Evolutionary conservation across 768 basidiomycete species (phyloP).

Genomic region (Lactarius tabidus): DNA sequence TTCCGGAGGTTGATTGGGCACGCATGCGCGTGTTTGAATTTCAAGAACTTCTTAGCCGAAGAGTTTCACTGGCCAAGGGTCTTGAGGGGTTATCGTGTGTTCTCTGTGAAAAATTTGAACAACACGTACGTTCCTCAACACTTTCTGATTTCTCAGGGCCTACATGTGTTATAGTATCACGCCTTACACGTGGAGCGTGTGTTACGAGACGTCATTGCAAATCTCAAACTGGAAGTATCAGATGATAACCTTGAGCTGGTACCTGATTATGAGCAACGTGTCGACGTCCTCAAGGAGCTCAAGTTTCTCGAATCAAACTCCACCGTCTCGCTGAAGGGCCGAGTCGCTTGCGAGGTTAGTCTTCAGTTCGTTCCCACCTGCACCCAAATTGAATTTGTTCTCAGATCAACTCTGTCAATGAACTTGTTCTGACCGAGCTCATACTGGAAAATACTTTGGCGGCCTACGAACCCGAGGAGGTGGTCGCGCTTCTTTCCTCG

Average conservation of each 20-base stretch:
- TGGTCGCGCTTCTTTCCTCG: conserved; percentile 91
- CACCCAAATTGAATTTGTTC: neutral
- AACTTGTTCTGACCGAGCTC: conserved; percentile 92
- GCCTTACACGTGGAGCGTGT: conserved; percentile 71
- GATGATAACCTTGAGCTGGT: conserved; percentile 96
- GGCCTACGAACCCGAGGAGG: conserved; percentile 89
- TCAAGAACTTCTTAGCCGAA: conserved; percentile 68
- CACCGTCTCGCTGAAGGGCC: conserved; percentile 91
- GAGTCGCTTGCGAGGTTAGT: conserved; percentile 93
- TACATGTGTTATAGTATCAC: conserved; percentile 53
- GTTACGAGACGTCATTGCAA: conserved; percentile 67
- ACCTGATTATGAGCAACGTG: conserved; percentile 94
- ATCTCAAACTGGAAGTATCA: conserved; percentile 80
- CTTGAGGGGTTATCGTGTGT: conserved; percentile 47
- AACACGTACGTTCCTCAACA: conserved; percentile 58
- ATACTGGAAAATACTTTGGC: conserved; percentile 95
- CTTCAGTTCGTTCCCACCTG: neutral
- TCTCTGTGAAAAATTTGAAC: conserved; percentile 61
- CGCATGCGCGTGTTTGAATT: conserved; percentile 85
- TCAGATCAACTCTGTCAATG: conserved; percentile 99
- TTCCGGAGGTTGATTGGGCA: conserved; percentile 84
- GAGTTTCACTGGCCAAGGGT: conserved; percentile 47
- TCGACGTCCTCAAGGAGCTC: conserved; percentile 85
- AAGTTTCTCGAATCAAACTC: conserved; percentile 95
- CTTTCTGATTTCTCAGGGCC: conserved; percentile 4